Conservation (phyloP, 2,329 filamentous ascomycete species). For the Venturia effusa region DNA sequence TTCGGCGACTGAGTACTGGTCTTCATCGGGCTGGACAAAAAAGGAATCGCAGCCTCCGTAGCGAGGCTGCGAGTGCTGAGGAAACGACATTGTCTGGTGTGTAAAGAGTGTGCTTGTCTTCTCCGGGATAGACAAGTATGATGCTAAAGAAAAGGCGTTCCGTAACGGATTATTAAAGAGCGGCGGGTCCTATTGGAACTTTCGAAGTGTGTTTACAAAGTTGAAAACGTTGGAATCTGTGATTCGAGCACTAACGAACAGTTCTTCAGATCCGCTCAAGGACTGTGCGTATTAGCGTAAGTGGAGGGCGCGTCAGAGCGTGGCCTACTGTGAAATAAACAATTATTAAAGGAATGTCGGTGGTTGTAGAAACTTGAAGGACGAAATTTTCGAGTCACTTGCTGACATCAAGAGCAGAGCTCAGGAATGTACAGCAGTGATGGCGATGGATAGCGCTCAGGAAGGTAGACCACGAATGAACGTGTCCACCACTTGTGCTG, state of each 20-base stretch:
- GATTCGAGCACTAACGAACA: not conserved
- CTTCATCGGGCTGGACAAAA: conserved; percentile 54
- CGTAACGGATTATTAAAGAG: conserved; percentile 29
- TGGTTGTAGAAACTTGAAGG: conserved; percentile 21
- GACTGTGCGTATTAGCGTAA: not conserved
- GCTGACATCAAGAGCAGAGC: conserved; percentile 32
- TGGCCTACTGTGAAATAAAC: conserved; percentile 35
- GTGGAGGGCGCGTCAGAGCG: conserved; percentile 12
- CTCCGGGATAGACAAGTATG: conserved; percentile 30
- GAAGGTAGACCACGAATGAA: conserved; percentile 42
- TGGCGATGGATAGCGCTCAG: conserved; percentile 19
- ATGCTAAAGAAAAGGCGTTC: conserved; percentile 21
- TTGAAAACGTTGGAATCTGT: not conserved
- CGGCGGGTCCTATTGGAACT: conserved; percentile 18
- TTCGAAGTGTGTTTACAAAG: not conserved
- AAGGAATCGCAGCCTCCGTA: conserved; percentile 58
- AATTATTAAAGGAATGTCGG: conserved; percentile 32
- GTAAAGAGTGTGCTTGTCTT: conserved; percentile 36
- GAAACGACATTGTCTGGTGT: conserved; percentile 43
- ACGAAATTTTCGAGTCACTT: conserved; percentile 25
- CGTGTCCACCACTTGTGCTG: conserved; percentile 32
- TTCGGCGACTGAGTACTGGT: conserved; percentile 44
- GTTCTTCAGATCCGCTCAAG: not conserved
- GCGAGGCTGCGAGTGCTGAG: conserved; percentile 35
- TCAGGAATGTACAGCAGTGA: conserved; percentile 25